Evolutionary conservation across 768 basidiomycete species (phyloP), one percentile per base, ranked within the genome.

Genomic region (Suillus plorans): DNA sequence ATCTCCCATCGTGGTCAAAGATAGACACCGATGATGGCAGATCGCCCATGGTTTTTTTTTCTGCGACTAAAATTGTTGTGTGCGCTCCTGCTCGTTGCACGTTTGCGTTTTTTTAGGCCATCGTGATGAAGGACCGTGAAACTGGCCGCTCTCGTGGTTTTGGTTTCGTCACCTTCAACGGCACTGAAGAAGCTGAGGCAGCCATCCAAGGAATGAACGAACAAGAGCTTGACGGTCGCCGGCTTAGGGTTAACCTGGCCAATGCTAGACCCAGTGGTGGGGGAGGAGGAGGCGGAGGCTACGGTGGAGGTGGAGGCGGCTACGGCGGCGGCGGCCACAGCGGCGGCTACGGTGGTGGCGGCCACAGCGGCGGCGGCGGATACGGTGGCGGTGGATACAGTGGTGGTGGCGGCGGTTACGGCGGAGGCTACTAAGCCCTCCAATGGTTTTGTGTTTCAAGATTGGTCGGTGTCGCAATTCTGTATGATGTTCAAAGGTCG

Each of bases 71-170:
- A 74, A 62, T 22, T 68, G 63, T 63, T 74, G 60, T 20, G 58
- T 69, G 18, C 71, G 74, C 75, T 72, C 66, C 64, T 63, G 66
- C 45, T 68, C 60, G 55, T 45, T 60, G 58, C 31, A 67, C 39
- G 37, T 39, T 49, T 20, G 44, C 63, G 34, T 45, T 64, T 47
- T 60, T 63, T 65, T 61, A 76, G 75, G 72, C 70, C 66, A 74
- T 77, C 63, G 76, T 77, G 63, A 77, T 78, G 76, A 74, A 78
- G 72, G 85, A 86, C 75, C 81, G 84, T 64, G 85, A 86, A 68
- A 86, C 85, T 58, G 83, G 83, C 63, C 82, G 85, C 67, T 84
- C 83, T 63, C 80, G 85, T 69, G 85, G 85, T 67, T 86, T 86
- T 74, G 85, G 84, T 64, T 86, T 86, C 68, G 85, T 85, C 67